Evolutionary conservation across 1,139 yeast species (phyloP).

Genomic region (Cylindricascospora bacillispora): DNA sequence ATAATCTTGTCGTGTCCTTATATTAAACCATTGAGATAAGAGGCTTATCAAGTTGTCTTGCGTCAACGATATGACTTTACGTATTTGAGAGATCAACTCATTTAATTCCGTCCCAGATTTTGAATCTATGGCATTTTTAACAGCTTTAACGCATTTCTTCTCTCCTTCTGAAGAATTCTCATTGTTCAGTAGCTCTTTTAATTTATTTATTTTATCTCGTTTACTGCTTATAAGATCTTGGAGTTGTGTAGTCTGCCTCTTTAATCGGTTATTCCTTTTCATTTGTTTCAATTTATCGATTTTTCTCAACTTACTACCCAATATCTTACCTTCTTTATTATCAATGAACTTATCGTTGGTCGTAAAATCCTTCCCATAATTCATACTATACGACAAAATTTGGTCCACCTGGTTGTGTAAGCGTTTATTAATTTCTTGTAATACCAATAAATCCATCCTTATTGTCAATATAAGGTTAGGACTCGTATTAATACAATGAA

Average conservation of each 20-base stretch:
- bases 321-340: constrained; percentile 7
- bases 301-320: constrained; percentile 11
- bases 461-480: constrained; percentile 13
- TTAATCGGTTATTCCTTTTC: constrained; percentile 10
- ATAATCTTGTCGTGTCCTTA: constrained; percentile 11
- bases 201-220: constrained; percentile 4
- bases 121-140: background rate
- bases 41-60: background rate
- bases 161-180: constrained; percentile 1
- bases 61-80: background rate
- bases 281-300: constrained; percentile 12
- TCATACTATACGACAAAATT: constrained; percentile 11
- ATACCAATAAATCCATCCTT: constrained; percentile 10
- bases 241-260: constrained; percentile 8
- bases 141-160: no score
- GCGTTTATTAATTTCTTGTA: constrained; percentile 9
- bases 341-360: background rate
- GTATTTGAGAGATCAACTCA: background rate
- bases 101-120: background rate
- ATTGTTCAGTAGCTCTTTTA: constrained; percentile 4
- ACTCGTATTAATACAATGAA: constrained; percentile 20
- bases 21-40: constrained; percentile 12
- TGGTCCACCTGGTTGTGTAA: constrained; percentile 11
- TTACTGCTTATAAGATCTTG: constrained; percentile 8
- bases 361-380: constrained; percentile 1